Evolutionary conservation across 768 basidiomycete species (phyloP), one percentile per base, ranked within the genome.

Genomic region (Termitomyces sp.): DNA sequence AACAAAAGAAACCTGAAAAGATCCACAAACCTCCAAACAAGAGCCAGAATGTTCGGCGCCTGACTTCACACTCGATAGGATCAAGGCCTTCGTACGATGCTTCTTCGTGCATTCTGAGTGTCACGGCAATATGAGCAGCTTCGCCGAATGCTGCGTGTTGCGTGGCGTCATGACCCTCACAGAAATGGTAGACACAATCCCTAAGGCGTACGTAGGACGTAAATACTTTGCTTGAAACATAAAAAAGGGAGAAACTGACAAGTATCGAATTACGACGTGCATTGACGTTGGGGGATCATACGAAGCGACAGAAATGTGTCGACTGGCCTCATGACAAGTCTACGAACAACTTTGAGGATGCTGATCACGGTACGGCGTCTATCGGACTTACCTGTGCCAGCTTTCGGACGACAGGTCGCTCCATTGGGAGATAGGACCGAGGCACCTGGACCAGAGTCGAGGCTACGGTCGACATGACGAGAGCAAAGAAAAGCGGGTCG

Each of bases 381-480:
- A 56, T 54, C 51, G 29, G 40, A 58, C 61, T 34, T 54, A 79
- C 74, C 60, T 83, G 83, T 10, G 92, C 91, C 38, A 96, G 77
- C 69, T 87, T 90, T 48, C 90, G 82, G n/a, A 95, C 92, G 38
- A 90, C 85, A 11, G 85, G 77, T 32, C 91, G 82, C 61, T 92
- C 88, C 87, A 92, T 89, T 19, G 92, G 91, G 53, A 96, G 78
- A 72, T 93, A 95, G 2, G 89, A 90, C 54, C 90, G 79, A 14
- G 94, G 94, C 5, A 95, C 84, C 71, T 95, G 94, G 4, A 93
- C 89, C 11, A 95, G 77, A 0, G 94, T 95, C 16, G 87, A 87
- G 4, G 92, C 90, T 17, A 95, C 83, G 10, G 91, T 91, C 14
- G 87, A 89, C 86, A 95, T 90, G 61, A 97, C 90, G 29, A 96